Percentiles rank a stretch among this genome's conserved stretches.
These are phyloP conservation scores for Metschnikowia noctiluminum DNA, from an alignment of 805 yeast species.

Conservation along the genomic window DNA sequence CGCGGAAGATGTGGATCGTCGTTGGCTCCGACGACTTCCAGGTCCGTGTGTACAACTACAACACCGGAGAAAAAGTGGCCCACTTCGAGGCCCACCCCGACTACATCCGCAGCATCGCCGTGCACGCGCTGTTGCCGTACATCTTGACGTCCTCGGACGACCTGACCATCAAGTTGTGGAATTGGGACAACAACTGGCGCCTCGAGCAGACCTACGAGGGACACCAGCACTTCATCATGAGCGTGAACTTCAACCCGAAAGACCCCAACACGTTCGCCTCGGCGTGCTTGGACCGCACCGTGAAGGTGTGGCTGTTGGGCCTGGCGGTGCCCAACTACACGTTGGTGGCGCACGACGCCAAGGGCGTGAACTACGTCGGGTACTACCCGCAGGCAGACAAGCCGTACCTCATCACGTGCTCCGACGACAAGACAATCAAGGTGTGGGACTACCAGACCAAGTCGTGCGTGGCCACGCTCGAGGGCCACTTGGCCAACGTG, in stretches of 20 bases:
- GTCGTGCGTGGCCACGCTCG: slow-evolving; percentile 88
- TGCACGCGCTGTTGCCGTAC: slow-evolving; percentile 91
- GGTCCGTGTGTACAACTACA: slow-evolving; percentile 88
- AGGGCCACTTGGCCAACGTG: slow-evolving; percentile 91
- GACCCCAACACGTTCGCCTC: slow-evolving; percentile 97
- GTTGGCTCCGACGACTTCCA: slow-evolving; percentile 96
- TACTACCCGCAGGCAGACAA: slow-evolving; percentile 97
- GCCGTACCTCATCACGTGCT: slow-evolving; percentile 88
- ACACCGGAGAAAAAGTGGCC: slow-evolving; percentile 89
- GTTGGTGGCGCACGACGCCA: slow-evolving; percentile 81
- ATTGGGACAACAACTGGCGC: slow-evolving; percentile 95
- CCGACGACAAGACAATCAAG: slow-evolving; percentile 86
- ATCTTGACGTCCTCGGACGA: slow-evolving; percentile 90
- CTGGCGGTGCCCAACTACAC: slow-evolving; percentile 88
- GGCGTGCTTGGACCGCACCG: slow-evolving; percentile 93
- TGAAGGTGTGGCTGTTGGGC: slow-evolving; percentile 94
- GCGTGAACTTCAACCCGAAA: slow-evolving; percentile 92
- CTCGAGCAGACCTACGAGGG: slow-evolving; percentile 90
- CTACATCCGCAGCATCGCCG: slow-evolving; percentile 88
- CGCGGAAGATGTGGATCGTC: slow-evolving; percentile 95
- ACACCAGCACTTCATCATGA: slow-evolving; percentile 93
- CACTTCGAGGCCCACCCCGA: slow-evolving; percentile 99
- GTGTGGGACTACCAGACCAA: slow-evolving; percentile 98
- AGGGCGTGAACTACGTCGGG: slow-evolving; percentile 94
- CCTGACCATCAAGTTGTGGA: slow-evolving; percentile 88